Evolutionary conservation across 1,284 basidiomycete species (phyloP).

Genomic region (Bjerkandera adusta): DNA sequence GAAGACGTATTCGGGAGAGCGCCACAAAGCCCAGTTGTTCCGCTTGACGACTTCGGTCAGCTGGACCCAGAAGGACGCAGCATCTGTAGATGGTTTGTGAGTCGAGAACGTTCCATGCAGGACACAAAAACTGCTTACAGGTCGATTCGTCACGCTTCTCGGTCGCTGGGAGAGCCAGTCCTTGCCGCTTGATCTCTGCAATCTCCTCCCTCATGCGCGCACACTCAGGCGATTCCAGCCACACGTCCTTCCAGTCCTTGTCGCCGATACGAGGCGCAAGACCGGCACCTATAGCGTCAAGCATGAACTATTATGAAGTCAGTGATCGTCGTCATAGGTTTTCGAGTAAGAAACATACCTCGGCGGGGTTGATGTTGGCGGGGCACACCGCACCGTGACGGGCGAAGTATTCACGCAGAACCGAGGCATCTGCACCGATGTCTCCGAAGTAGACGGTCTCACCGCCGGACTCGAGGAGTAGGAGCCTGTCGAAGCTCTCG

Average conservation of each 20-base stretch:
- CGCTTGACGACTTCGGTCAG: constrained; percentile 71
- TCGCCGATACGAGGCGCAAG: constrained; percentile 48
- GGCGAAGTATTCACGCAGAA: constrained; percentile 70
- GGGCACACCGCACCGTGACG: constrained; percentile 64
- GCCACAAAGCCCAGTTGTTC: constrained; percentile 79
- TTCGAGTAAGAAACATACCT: constrained; percentile 14
- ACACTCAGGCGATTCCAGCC: constrained; percentile 50
- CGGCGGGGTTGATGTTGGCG: constrained; percentile 44
- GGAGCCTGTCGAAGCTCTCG: constrained; percentile 74
- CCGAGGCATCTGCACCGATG: constrained; percentile 62
- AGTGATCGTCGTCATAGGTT: background rate
- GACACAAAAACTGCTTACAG: constrained; percentile 27
- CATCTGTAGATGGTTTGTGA: constrained; percentile 50
- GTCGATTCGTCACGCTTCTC: constrained; percentile 23
- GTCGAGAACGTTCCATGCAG: background rate
- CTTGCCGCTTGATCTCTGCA: constrained; percentile 32
- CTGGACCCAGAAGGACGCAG: constrained; percentile 80
- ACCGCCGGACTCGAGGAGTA: constrained; percentile 64
- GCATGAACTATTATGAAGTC: constrained; percentile 28
- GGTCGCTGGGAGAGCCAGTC: constrained; percentile 21
- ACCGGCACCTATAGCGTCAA: constrained; percentile 39
- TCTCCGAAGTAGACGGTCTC: constrained; percentile 81
- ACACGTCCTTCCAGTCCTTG: constrained; percentile 65
- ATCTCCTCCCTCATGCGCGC: constrained; percentile 33
- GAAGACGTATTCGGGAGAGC: constrained; percentile 82